Evolutionary conservation across 1,284 basidiomycete genomes (phyloP), one percentile per base, ranked within the genome.

Genomic region (Ustilago xerochloae): DNA sequence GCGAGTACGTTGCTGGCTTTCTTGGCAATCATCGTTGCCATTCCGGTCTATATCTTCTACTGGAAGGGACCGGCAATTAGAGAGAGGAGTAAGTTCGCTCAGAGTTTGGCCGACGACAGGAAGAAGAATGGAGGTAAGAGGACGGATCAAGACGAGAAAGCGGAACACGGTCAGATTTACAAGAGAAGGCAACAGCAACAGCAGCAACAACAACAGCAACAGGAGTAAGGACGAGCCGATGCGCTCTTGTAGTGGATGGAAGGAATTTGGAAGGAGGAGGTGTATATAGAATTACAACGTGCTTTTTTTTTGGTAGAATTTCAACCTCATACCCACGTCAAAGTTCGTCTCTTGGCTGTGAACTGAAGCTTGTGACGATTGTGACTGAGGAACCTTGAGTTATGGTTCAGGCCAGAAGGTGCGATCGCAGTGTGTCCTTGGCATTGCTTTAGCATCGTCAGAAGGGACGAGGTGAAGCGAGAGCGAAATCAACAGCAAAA

Each of bases 11-110:
- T 87, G 29, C 75, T 87, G 3, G 84, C 79, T 28, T 82, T 82
- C 75, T 65, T 87, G 26, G 85, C 84, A 1, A 71, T 84, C 5
- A 32, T 86, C 36, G 82, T 86, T 8, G 81, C 81, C 6, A 82
- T 86, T 29, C 85, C 86, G 0, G 81, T 86, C 28, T 87, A 84
- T 66, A 55, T 87, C 35, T 86, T 87, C 80, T 86, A 86, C 72
- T 82, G 62, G 64, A 79, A 86, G 26, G 86, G 86, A 2, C 77
- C 80, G 2, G 70, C 66, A 43, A 85, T 87, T 63, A 68, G 86
- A 5, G 78, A 81, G 36, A 54, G 80, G 13, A 83, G 79, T 52
- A 84, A 84, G 65, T 87, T 87, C 63, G 86, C 86, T 6, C 71
- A 79, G 72, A 76, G 76, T 3, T 70, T 86, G 15, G 78, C 83